These are phyloP conservation scores for Astrothelium macrocarpum DNA, from an alignment of 495 filamentous ascomycete species.

Conservation along the genomic window DNA sequence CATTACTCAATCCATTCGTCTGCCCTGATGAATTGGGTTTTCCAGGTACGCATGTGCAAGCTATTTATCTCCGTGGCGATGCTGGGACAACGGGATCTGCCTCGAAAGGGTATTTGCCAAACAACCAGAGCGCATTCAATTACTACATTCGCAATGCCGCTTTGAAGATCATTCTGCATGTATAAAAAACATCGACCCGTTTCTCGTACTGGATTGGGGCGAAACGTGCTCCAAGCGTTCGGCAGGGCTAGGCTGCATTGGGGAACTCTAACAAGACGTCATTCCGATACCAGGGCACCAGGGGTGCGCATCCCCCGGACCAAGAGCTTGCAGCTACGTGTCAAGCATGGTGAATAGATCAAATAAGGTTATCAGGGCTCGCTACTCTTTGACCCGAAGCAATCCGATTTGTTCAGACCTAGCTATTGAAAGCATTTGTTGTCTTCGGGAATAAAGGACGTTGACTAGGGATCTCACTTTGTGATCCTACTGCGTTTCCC, in stretches of 20 bases:
- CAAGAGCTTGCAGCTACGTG: not conserved
- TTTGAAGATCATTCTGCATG: too few relatives aligned
- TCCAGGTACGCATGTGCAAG: not conserved
- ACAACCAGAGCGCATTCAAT: not conserved
- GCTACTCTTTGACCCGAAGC: not conserved
- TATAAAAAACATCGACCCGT: not conserved
- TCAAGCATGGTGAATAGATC: not conserved
- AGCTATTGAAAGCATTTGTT: too few relatives aligned
- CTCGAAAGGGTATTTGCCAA: not conserved
- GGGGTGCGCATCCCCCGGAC: not conserved
- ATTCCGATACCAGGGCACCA: constrained; percentile 4
- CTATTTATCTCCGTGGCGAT: not conserved
- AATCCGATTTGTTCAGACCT: not conserved
- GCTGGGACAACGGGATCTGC: not conserved
- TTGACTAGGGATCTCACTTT: too few relatives aligned
- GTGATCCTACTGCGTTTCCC: too few relatives aligned
- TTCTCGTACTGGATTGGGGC: not conserved
- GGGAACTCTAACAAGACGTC: not conserved
- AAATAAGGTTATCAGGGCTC: not conserved
- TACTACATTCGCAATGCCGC: not conserved
- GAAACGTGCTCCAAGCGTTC: not conserved
- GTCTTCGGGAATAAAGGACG: too few relatives aligned
- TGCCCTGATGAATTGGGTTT: not conserved
- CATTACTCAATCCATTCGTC: not conserved
- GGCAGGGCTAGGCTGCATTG: not conserved